Evolutionary conservation across 345 rosid species (phyloP).

Genomic region (Heritiera littoralis): DNA sequence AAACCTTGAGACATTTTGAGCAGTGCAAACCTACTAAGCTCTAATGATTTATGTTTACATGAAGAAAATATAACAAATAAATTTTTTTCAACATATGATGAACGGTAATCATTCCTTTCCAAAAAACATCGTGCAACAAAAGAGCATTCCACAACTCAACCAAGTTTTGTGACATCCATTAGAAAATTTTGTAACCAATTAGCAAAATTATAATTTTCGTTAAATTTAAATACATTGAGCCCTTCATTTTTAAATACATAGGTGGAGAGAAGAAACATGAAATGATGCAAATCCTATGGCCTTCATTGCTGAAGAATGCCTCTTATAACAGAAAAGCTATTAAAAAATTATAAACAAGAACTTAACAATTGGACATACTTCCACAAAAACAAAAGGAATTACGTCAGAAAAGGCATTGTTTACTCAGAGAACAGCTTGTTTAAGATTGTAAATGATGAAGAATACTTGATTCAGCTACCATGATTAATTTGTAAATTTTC

Average conservation of each 20-base stretch:
- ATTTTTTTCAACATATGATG: conserved; percentile 3
- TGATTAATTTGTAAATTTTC: background rate
- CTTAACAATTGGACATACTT: background rate
- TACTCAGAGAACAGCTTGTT: background rate
- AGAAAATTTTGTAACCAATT: background rate
- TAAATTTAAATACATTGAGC: background rate
- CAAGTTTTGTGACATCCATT: background rate
- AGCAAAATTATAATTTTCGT: background rate
- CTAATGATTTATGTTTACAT: background rate
- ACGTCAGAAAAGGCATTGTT: background rate
- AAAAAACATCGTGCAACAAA: background rate
- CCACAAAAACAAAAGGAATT: conserved; percentile 2
- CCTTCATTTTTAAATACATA: background rate
- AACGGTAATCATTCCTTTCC: background rate
- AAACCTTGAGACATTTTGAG: background rate
- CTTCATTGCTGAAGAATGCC: background rate
- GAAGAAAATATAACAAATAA: background rate
- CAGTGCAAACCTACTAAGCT: background rate
- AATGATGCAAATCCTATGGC: background rate
- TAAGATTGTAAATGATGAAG: background rate
- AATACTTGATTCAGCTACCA: background rate
- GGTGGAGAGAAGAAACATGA: background rate
- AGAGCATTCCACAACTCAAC: background rate
- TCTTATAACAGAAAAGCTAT: background rate
- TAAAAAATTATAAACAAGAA: background rate